Percentiles rank a stretch among this genome's conserved stretches.
These are phyloP conservation scores for Aspergillus sparsus DNA, from an alignment of 495 filamentous ascomycete genomes.

Conservation along the genomic window DNA sequence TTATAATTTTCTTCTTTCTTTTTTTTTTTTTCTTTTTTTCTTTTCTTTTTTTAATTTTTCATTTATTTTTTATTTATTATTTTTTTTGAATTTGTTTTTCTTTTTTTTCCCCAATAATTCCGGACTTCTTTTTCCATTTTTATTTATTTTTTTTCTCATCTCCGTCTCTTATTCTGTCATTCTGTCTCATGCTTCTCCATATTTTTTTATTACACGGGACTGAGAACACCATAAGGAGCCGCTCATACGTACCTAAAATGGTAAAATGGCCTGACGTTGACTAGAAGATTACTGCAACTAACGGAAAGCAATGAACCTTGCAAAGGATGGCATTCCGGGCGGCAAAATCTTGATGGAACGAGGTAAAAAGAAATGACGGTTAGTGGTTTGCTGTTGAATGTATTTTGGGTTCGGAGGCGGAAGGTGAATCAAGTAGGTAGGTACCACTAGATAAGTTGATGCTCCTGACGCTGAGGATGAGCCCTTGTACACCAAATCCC, in stretches of 20 bases:
- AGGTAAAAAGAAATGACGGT: slow-evolving; percentile 14
- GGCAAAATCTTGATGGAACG: slow-evolving; percentile 29
- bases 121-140: too few relatives aligned
- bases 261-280: slow-evolving; percentile 27
- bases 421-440: slow-evolving; percentile 1
- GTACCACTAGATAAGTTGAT: background rate
- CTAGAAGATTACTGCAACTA: slow-evolving; percentile 29
- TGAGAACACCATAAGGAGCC: slow-evolving; percentile 17
- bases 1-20: slow-evolving; percentile 15
- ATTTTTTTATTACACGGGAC: background rate
- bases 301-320: slow-evolving; percentile 28
- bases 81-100: background rate
- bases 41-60: slow-evolving; percentile 11
- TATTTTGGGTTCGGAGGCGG: slow-evolving; percentile 15
- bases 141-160: too few relatives aligned
- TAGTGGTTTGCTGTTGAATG: slow-evolving; percentile 21
- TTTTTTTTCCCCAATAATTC: background rate
- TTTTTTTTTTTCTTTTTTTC: slow-evolving; percentile 15
- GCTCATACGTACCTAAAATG: slow-evolving; percentile 25
- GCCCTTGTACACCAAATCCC: slow-evolving; percentile 14
- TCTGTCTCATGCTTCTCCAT: too few relatives aligned
- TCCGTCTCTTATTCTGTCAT: too few relatives aligned
- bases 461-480: slow-evolving; percentile 14
- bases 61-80: slow-evolving; percentile 1
- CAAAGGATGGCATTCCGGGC: slow-evolving; percentile 28